Percentiles rank a stretch among this genome's conserved stretches.
Conservation (phyloP, 768 basidiomycete genomes). For the Termitomyces sp. region DNA sequence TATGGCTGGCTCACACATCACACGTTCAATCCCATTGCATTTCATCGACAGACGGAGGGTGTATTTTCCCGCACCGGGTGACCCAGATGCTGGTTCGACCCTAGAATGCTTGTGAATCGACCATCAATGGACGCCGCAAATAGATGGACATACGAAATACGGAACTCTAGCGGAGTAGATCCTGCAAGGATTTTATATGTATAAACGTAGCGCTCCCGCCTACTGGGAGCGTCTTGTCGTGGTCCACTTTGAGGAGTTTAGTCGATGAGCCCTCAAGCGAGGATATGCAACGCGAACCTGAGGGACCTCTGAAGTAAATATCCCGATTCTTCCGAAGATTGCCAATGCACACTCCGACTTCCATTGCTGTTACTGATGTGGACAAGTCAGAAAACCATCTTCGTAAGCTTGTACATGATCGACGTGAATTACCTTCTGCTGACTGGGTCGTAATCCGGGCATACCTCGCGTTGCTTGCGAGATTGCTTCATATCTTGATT, state of each 20-base stretch:
- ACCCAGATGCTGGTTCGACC: slow-evolving; percentile 39
- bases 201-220: slow-evolving; percentile 44
- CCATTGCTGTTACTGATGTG: slow-evolving; percentile 19
- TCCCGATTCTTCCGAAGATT: slow-evolving; percentile 14
- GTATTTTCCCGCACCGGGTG: slow-evolving; percentile 40
- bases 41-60: slow-evolving; percentile 51
- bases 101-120: slow-evolving; percentile 20
- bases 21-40: slow-evolving; percentile 50
- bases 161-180: slow-evolving; percentile 40
- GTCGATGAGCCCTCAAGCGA: not conserved
- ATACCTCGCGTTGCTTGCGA: slow-evolving; percentile 23
- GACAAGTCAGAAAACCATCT: not conserved
- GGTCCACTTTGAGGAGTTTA: slow-evolving; percentile 3
- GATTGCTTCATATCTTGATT: slow-evolving; percentile 1
- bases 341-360: slow-evolving; percentile 20
- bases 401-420: not conserved
- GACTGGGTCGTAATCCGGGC: slow-evolving; percentile 37
- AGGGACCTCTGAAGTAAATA: slow-evolving; percentile 6
- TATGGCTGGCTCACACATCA: slow-evolving; percentile 41
- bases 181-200: slow-evolving; percentile 44
- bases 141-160: slow-evolving; percentile 41
- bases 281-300: slow-evolving; percentile 11
- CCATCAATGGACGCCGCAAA: not conserved
- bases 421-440: slow-evolving; percentile 31
- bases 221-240: slow-evolving; percentile 14